Conservation (phyloP, 1,139 yeast species). For the Zygotorulaspora mrakii region DNA sequence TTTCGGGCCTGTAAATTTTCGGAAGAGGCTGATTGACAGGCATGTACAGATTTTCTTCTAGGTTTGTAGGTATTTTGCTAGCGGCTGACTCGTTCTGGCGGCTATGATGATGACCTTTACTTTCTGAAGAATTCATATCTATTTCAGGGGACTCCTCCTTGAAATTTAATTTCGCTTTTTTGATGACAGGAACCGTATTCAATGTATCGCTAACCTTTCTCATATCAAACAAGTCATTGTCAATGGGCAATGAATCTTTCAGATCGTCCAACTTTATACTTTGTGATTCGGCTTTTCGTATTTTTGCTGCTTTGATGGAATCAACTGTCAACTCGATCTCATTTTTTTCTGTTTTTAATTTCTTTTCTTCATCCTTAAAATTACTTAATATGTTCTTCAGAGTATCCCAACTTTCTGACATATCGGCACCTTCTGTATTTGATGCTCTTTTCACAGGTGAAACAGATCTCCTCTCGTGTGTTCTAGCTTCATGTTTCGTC, state of each 20-base stretch:
- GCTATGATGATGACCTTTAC: neutral
- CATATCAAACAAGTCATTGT: constrained; percentile 27
- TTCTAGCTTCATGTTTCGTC: constrained; percentile 22
- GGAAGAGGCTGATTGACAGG: constrained; percentile 31
- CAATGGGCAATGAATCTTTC: constrained; percentile 11
- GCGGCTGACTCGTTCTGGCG: neutral
- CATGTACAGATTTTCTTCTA: constrained; percentile 21
- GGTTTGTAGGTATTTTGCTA: constrained; percentile 7
- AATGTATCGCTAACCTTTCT: constrained; percentile 19
- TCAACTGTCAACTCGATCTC: neutral
- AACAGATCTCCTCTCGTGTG: constrained; percentile 21
- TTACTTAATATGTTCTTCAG: constrained; percentile 23
- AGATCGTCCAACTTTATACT: constrained; percentile 16
- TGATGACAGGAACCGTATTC: constrained; percentile 16
- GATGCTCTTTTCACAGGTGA: constrained; percentile 28
- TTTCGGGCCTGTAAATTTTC: constrained; percentile 23
- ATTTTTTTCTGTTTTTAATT: neutral
- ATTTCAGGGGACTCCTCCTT: constrained; percentile 11
- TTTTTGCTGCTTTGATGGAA: constrained; percentile 6
- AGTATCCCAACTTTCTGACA: constrained; percentile 24
- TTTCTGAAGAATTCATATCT: constrained; percentile 7
- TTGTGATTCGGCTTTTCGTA: constrained; percentile 11
- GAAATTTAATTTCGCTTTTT: constrained; percentile 19
- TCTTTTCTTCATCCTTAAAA: constrained; percentile 11
- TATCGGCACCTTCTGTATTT: constrained; percentile 14